Evolutionary conservation across 2,329 filamentous ascomycete genomes (phyloP).

Genomic region (Blumeria graminis): DNA sequence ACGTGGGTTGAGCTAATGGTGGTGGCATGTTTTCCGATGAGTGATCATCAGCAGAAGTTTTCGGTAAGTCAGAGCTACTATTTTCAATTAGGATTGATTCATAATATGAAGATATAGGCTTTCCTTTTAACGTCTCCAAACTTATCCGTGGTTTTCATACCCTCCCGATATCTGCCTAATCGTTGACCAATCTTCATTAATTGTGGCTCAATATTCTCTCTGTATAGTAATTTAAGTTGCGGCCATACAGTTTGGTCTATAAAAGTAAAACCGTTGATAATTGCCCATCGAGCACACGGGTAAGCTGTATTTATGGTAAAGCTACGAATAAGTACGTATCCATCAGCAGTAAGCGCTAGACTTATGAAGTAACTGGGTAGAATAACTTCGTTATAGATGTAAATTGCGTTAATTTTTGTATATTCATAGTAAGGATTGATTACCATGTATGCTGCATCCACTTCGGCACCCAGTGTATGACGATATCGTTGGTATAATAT

Average conservation of each 20-base stretch:
- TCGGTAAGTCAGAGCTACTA: no score
- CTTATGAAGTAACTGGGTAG: slow-evolving; percentile 53
- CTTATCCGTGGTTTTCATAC: slow-evolving; percentile 34
- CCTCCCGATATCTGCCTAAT: slow-evolving; percentile 46
- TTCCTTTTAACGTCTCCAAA: slow-evolving; percentile 28
- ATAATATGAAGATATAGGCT: not conserved
- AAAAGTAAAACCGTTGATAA: slow-evolving; percentile 45
- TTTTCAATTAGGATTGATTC: not conserved
- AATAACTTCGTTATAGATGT: slow-evolving; percentile 48
- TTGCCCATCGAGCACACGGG: slow-evolving; percentile 47
- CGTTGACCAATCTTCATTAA: slow-evolving; percentile 77
- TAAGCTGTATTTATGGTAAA: slow-evolving; percentile 47
- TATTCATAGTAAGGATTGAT: slow-evolving; percentile 51
- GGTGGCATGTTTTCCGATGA: slow-evolving; percentile 8
- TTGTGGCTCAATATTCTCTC: slow-evolving; percentile 86
- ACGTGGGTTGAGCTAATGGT: slow-evolving; percentile 8
- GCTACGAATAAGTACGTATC: slow-evolving; percentile 39
- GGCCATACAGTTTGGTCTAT: slow-evolving; percentile 61
- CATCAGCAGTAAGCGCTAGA: slow-evolving; percentile 46
- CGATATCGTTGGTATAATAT: slow-evolving; percentile 44
- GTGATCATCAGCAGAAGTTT: not conserved
- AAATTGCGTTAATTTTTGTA: slow-evolving; percentile 33
- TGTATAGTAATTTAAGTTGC: slow-evolving; percentile 54
- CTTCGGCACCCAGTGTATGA: slow-evolving; percentile 44
- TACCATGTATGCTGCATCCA: slow-evolving; percentile 32